Conservation (phyloP, 495 filamentous ascomycete genomes). For the Oleoguttula mirabilis region DNA sequence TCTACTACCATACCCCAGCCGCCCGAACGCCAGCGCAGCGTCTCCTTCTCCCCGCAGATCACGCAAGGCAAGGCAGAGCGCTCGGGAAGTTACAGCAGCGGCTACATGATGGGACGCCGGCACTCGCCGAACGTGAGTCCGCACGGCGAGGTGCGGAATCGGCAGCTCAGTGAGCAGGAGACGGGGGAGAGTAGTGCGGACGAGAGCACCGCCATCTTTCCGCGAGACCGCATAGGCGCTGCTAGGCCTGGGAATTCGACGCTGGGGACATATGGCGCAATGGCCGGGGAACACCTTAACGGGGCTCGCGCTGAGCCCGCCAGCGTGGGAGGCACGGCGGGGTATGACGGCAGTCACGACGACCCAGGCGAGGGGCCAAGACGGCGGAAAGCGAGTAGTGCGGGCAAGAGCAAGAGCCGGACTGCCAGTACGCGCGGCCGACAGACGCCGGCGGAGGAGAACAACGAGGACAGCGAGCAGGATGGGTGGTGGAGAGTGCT, state of each 20-base stretch:
- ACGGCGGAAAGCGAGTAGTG: background rate
- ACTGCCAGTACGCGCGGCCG: constrained; percentile 1
- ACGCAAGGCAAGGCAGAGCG: constrained; percentile 5
- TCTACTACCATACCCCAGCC: background rate
- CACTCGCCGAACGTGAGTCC: constrained; percentile 3
- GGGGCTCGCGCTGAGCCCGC: background rate
- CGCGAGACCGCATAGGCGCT: background rate
- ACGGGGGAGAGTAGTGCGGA: constrained; percentile 20
- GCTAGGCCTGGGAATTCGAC: background rate
- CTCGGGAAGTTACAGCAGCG: constrained; percentile 4
- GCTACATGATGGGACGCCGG: background rate
- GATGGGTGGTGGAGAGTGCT: constrained; percentile 38
- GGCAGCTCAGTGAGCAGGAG: background rate
- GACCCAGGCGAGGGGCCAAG: constrained; percentile 1
- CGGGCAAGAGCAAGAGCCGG: background rate
- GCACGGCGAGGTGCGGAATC: background rate
- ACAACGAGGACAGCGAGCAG: constrained; percentile 19
- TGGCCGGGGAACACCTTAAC: constrained; percentile 1
- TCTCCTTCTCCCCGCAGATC: constrained; percentile 5
- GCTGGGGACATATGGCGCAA: constrained; percentile 11
- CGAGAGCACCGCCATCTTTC: constrained; percentile 21
- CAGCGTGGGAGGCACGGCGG: background rate
- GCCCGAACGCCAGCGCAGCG: constrained; percentile 9
- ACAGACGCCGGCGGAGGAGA: constrained; percentile 8
- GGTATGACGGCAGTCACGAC: constrained; percentile 9